Percentiles rank a stretch among this genome's conserved stretches.
Conservation (phyloP, 352 stramenopile genomes). For the Globisporangium iwayamae region DNA sequence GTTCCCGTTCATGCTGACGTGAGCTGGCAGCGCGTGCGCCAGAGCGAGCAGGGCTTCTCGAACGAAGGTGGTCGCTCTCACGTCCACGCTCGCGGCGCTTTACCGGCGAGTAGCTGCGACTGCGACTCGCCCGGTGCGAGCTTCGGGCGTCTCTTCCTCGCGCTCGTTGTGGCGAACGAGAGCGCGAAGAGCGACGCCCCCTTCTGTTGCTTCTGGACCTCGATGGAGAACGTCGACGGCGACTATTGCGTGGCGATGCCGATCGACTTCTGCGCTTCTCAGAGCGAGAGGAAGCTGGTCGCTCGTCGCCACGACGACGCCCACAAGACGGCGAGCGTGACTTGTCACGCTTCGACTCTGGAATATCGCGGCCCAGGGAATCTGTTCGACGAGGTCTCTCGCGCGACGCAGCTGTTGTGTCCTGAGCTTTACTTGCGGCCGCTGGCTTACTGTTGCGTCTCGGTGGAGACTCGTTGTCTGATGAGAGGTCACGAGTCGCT, state of each 20-base stretch:
- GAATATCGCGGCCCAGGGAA: constrained; percentile 22
- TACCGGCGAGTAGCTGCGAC: background rate
- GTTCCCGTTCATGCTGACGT: background rate
- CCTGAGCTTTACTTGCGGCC: background rate
- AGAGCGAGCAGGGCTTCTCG: constrained; percentile 10
- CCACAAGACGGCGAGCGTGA: background rate
- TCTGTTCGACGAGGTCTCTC: constrained; percentile 19
- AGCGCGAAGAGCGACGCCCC: constrained; percentile 5
- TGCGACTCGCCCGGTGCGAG: background rate
- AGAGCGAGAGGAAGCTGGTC: background rate
- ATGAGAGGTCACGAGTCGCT: background rate
- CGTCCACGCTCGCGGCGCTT: constrained; percentile 1
- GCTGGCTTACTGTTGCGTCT: background rate
- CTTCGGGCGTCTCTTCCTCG: background rate
- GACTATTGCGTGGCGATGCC: constrained; percentile 7
- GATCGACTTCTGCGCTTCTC: constrained; percentile 5
- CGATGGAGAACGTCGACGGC: constrained; percentile 23
- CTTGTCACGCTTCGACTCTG: background rate
- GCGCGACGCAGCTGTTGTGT: background rate
- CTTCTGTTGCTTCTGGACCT: constrained; percentile 16
- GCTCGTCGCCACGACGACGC: background rate
- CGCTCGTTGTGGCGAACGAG: background rate
- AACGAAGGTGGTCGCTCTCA: constrained; percentile 4
- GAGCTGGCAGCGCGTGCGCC: background rate
- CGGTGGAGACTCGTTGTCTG: background rate